Base-by-base conservation (phyloP, 768 basidiomycete genomes). In the Mycena filopes region DNA sequence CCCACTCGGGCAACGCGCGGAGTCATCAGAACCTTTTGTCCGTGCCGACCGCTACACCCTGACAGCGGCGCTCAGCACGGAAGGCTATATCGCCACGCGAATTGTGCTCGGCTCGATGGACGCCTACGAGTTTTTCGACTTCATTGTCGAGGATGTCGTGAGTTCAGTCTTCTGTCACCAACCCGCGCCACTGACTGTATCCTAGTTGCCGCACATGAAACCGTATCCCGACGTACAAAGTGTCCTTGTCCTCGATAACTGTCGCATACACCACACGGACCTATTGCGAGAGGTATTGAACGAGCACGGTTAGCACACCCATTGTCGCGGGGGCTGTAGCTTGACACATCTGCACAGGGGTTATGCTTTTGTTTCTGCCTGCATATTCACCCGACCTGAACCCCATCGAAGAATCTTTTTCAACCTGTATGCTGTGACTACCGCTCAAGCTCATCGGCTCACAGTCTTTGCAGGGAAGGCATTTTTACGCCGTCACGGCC, bases 401-500 rank as follows among this genome's bases (percentile, higher is more conserved):
- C 12, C 33, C 33, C 33, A 33, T 33, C 33, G 33, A 33, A 12
- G 33, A 33, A 12, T 33, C 12, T 6, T 33, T 33, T 12, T 33
- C 33, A 33, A 33, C 33, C 33, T 28, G 18, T 29, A 20, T 21
- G 23, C 18, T 20, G n/a, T n/a, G n/a, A n/a, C n/a, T n/a, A n/a
- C n/a, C n/a, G n/a, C n/a, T n/a, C n/a, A n/a, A n/a, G n/a, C n/a
- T n/a, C n/a, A n/a, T n/a, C n/a, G n/a, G n/a, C n/a, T n/a, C n/a
- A n/a, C n/a, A n/a, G n/a, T n/a, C n/a, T n/a, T n/a, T n/a, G n/a
- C n/a, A 56, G 55, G 55, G 56, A 70, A 72, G 49, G 51, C 65
- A 13, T 67, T 48, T 28, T 31, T 72, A 0, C 59, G 64, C 5
- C 54, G 57, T 3, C 29, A 68, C 50, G 61, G 71, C 3, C 11